Percentiles rank a stretch among this genome's conserved stretches.
phyloP scores from a whole-genome alignment of 2,329 filamentous ascomycete species.

The Nothomitra cinnamomea region DNA sequence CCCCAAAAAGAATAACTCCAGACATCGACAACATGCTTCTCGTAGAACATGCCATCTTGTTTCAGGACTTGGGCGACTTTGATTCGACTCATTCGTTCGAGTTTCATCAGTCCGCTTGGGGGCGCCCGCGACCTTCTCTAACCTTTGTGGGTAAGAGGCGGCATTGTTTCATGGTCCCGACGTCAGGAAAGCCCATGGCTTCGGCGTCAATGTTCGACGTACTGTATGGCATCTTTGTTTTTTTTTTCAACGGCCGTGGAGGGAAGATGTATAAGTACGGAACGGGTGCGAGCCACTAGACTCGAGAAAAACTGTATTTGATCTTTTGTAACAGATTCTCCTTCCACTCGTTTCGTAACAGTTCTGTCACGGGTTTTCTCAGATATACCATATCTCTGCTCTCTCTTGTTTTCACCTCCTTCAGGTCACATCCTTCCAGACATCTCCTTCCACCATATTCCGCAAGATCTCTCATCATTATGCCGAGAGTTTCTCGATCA shows the following conservation, averaged over 20 bases:
- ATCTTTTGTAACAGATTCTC: not conserved
- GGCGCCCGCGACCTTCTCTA: not conserved
- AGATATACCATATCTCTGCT: not conserved
- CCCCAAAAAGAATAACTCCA: slow-evolving; percentile 1
- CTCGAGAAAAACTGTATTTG: not conserved
- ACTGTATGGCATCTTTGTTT: not conserved
- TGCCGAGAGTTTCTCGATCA: not conserved
- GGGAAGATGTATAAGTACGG: not conserved
- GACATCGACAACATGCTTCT: not conserved
- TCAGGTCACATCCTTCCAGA: not conserved
- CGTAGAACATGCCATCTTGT: not conserved
- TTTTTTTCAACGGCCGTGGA: not conserved
- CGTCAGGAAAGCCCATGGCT: not conserved
- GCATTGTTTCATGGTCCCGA: not conserved
- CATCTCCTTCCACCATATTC: not conserved
- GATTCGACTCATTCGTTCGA: not conserved
- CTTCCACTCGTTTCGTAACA: not conserved
- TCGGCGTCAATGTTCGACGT: slow-evolving; percentile 1
- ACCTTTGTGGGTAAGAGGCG: not conserved
- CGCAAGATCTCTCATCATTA: not conserved
- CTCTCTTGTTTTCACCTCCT: not conserved
- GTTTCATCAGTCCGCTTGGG: not conserved
- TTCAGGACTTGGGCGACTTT: not conserved
- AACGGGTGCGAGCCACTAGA: not conserved
- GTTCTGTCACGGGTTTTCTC: not conserved